These are phyloP conservation scores for Stevia rebaudiana DNA, from an alignment of 140 eudicot species.

Conservation along the genomic window DNA sequence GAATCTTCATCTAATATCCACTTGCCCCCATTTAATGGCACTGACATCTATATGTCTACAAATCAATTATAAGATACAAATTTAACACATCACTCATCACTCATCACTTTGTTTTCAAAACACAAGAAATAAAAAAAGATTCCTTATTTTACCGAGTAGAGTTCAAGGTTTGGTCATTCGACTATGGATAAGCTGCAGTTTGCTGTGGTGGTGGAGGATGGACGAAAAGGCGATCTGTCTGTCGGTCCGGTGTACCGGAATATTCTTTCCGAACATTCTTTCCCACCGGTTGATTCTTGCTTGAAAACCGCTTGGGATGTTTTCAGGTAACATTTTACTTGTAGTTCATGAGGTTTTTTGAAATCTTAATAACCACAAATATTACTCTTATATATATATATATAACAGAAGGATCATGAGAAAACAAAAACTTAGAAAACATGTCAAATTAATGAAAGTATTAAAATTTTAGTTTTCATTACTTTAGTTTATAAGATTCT, in stretches of 20 bases:
- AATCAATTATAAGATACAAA: background rate
- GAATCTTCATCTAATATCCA: no score
- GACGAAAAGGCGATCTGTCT: slow-evolving; percentile 61
- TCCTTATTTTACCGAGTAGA: background rate
- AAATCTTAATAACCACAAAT: no score
- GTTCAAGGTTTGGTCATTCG: background rate
- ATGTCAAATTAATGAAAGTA: no score
- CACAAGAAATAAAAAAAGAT: background rate
- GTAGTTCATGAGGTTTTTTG: no score
- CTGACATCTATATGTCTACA: background rate
- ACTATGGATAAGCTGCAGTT: slow-evolving; percentile 41
- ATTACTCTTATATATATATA: no score
- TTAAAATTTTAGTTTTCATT: no score
- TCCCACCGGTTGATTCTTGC: slow-evolving; percentile 53
- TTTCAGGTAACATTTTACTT: slow-evolving; percentile 44
- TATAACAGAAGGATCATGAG: no score
- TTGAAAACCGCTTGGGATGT: slow-evolving; percentile 68
- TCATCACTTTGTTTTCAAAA: background rate
- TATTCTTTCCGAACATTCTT: background rate
- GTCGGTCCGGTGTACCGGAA: slow-evolving; percentile 47
- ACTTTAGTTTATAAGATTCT: no score
- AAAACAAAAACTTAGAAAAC: no score
- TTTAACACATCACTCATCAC: no score
- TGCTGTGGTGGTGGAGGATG: slow-evolving; percentile 62
- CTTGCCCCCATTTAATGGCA: background rate